Conservation (phyloP, 1,284 basidiomycete species). For the Cryptococcus floricola region DNA sequence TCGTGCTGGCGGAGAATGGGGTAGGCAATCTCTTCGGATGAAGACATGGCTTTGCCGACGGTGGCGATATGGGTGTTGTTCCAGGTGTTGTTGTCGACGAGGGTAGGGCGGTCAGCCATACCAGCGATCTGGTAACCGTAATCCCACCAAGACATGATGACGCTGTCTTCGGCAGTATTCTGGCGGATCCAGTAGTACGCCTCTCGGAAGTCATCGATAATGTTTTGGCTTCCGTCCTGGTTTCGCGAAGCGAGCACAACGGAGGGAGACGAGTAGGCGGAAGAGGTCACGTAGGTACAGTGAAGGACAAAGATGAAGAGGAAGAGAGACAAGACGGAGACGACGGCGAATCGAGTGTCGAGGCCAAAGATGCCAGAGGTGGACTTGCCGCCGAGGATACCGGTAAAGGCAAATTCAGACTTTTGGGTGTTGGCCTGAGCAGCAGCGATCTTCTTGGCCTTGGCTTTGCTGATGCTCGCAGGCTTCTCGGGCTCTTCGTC, state of each 20-base stretch:
- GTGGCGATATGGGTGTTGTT: conserved; percentile 99
- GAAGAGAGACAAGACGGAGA: conserved; percentile 73
- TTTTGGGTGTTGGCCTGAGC: conserved; percentile 46
- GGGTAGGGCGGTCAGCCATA: conserved; percentile 78
- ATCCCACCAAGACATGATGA: conserved; percentile 99
- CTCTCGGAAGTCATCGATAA: conserved; percentile 99
- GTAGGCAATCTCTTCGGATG: conserved; percentile 89
- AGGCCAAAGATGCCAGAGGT: conserved; percentile 73
- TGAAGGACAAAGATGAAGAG: conserved; percentile 88
- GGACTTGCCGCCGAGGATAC: conserved; percentile 25
- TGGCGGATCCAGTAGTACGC: conserved; percentile 99
- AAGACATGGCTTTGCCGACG: conserved; percentile 96
- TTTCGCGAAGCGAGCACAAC: conserved; percentile 84
- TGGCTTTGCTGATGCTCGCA: conserved; percentile 53
- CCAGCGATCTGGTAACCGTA: conserved; percentile 99
- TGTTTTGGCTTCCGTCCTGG: conserved; percentile 82
- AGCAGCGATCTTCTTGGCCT: conserved; percentile 58
- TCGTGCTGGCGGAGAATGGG: conserved; percentile 96
- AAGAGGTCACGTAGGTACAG: conserved; percentile 94
- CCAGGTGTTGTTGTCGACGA: conserved; percentile 99
- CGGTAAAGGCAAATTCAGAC: conserved; percentile 28
- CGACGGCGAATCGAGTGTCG: conserved; percentile 73
- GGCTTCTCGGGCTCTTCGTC: conserved; percentile 14
- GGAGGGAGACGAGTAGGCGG: conserved; percentile 95
- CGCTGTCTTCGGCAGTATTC: conserved; percentile 87